These are phyloP conservation scores for Haematococcus lacustris DNA, from an alignment of 139 green algal genomes.

Conservation along the genomic window DNA sequence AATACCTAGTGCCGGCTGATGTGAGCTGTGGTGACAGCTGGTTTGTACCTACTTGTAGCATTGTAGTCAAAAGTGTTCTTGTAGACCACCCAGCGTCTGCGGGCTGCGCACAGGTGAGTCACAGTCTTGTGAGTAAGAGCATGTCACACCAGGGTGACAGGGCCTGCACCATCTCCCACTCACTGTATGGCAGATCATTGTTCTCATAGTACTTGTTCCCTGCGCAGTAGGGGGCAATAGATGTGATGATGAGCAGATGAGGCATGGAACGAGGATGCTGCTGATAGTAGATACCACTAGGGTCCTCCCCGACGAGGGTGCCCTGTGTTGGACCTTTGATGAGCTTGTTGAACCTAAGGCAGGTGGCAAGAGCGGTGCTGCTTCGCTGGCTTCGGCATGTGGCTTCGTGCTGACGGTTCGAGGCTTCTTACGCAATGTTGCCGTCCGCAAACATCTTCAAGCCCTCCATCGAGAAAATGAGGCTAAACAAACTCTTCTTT, in stretches of 20 bases:
- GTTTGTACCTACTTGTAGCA: too few species aligned
- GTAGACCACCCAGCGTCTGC: conserved; percentile 44
- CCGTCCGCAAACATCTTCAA: conserved; percentile 35
- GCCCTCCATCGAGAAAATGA: too few species aligned
- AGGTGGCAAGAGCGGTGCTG: not conserved
- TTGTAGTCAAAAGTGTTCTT: conserved; percentile 26
- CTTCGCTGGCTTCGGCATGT: not conserved
- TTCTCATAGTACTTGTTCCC: conserved; percentile 49
- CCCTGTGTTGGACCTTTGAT: conserved; percentile 25
- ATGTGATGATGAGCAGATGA: not conserved
- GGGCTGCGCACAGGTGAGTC: too few species aligned
- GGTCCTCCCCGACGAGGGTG: conserved; percentile 33
- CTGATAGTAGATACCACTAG: conserved; percentile 5
- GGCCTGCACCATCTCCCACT: not conserved
- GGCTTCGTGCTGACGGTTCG: not conserved
- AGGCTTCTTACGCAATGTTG: conserved; percentile 31
- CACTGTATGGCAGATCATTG: conserved; percentile 22
- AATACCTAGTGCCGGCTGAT: too few species aligned
- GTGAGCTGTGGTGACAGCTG: too few species aligned
- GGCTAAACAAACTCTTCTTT: too few species aligned
- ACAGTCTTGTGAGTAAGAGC: too few species aligned
- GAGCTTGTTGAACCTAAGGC: conserved; percentile 16
- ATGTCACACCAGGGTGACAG: not conserved
- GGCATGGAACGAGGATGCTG: not conserved
- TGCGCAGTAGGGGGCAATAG: not conserved